Evolutionary conservation across 176 grass and related monocot genomes (phyloP).

Genomic region (Carex pumila): DNA sequence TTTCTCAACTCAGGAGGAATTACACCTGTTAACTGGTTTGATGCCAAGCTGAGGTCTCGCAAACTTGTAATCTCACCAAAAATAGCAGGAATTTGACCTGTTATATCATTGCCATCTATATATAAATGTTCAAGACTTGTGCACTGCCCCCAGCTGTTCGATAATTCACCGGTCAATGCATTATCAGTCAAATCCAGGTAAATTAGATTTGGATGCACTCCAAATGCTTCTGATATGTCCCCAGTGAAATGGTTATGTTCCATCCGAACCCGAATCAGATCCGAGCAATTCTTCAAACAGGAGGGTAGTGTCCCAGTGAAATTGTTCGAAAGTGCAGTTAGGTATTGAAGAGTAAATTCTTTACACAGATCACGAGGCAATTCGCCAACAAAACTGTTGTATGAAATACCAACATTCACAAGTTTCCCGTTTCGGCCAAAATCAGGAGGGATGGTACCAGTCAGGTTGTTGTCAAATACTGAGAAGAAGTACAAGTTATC

Average conservation of each 20-base stretch:
- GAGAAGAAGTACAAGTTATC: slow-evolving; percentile 25
- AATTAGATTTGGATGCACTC: slow-evolving; percentile 40
- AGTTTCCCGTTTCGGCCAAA: slow-evolving; percentile 38
- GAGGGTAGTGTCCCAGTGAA: slow-evolving; percentile 41
- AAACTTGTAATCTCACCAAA: slow-evolving; percentile 27
- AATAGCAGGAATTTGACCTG: slow-evolving; percentile 43
- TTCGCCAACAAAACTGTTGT: slow-evolving; percentile 49
- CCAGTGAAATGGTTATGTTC: slow-evolving; percentile 45
- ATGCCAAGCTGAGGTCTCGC: slow-evolving; percentile 43
- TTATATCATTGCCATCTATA: slow-evolving; percentile 48
- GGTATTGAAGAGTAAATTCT: slow-evolving; percentile 21
- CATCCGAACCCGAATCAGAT: slow-evolving; percentile 33
- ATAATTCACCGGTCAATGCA: slow-evolving; percentile 38
- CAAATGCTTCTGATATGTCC: slow-evolving; percentile 43
- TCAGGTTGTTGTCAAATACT: slow-evolving; percentile 43
- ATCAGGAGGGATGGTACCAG: slow-evolving; percentile 38
- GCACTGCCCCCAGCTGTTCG: slow-evolving; percentile 38
- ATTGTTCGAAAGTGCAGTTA: slow-evolving; percentile 31
- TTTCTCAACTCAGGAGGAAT: slow-evolving; percentile 44
- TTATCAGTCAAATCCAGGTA: slow-evolving; percentile 59
- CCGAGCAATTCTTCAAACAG: slow-evolving; percentile 46
- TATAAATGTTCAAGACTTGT: slow-evolving; percentile 43
- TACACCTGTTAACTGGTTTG: slow-evolving; percentile 33
- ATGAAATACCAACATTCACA: slow-evolving; percentile 15
- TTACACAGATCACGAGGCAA: slow-evolving; percentile 48